These are phyloP conservation scores for Eucalyptus sp. DNA, from an alignment of 345 rosid species.

Conservation along the genomic window DNA sequence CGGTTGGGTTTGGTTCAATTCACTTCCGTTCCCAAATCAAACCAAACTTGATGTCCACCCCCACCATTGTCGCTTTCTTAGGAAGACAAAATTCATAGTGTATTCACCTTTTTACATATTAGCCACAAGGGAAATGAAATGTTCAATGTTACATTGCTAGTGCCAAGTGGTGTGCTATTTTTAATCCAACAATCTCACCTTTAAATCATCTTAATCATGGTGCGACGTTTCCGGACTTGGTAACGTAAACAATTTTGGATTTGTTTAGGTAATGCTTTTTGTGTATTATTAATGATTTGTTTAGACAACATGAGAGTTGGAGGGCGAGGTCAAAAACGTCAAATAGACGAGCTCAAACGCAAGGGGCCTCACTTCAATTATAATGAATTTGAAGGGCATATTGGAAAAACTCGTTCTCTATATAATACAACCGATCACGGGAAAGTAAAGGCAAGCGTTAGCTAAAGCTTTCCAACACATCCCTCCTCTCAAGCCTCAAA, in stretches of 20 bases:
- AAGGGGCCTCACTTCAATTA: neutral
- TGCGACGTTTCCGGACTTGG: neutral
- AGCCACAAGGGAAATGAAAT: neutral
- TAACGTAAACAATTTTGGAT: neutral
- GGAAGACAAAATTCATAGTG: neutral
- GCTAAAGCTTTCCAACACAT: neutral
- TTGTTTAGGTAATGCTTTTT: too few species aligned
- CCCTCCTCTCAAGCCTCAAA: neutral
- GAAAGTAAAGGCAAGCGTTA: neutral
- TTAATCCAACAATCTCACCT: neutral
- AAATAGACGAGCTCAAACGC: neutral
- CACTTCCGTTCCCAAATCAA: neutral
- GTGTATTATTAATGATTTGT: neutral
- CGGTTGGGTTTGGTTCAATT: rapidly evolving
- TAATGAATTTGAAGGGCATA: neutral
- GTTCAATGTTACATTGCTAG: neutral
- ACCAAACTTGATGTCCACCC: neutral
- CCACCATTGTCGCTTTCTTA: rapidly evolving
- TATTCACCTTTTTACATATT: neutral
- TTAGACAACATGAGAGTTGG: neutral
- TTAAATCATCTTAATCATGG: neutral
- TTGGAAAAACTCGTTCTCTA: neutral
- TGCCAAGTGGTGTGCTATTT: neutral
- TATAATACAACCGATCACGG: neutral
- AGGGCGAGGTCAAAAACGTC: neutral